Conservation (phyloP, 495 filamentous ascomycete genomes). For the Endocarpon pusillum region DNA sequence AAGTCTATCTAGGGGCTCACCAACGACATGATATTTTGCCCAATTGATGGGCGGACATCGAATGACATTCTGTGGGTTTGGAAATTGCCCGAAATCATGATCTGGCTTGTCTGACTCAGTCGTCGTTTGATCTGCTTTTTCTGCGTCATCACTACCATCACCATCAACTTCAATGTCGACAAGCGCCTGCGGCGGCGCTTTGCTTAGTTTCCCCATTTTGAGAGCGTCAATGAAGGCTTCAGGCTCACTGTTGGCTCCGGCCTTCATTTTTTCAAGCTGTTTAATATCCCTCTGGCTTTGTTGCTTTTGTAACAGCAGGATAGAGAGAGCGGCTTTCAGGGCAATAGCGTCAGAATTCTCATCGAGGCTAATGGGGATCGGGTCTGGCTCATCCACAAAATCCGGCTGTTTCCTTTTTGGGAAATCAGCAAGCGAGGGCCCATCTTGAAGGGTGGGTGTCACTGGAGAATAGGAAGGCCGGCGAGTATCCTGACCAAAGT, state of each 20-base stretch:
- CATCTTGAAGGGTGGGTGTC: conserved; percentile 15
- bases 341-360: conserved; percentile 74
- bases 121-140: conserved; percentile 14
- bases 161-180: conserved; percentile 25
- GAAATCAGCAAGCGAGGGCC: no score
- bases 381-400: conserved; percentile 25
- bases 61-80: conserved; percentile 64
- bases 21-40: conserved; percentile 73
- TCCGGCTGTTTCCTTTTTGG: conserved; percentile 1
- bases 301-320: conserved; percentile 67
- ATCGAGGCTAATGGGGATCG: conserved; percentile 55
- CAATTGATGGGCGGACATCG: conserved; percentile 79
- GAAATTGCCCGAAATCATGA: conserved; percentile 45
- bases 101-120: conserved; percentile 9
- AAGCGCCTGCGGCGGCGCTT: conserved; percentile 21
- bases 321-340: conserved; percentile 58
- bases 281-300: conserved; percentile 56
- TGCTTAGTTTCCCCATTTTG: conserved; percentile 31
- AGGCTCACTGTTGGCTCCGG: conserved; percentile 47
- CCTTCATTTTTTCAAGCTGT: conserved; percentile 43
- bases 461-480: conserved; percentile 31
- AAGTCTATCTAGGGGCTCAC: conserved; percentile 62
- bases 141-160: conserved; percentile 23
- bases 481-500: conserved; percentile 8
- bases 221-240: conserved; percentile 49